Evolutionary conservation across 176 grass and related monocot genomes (phyloP).

Genomic region (Panicum miliaceum): DNA sequence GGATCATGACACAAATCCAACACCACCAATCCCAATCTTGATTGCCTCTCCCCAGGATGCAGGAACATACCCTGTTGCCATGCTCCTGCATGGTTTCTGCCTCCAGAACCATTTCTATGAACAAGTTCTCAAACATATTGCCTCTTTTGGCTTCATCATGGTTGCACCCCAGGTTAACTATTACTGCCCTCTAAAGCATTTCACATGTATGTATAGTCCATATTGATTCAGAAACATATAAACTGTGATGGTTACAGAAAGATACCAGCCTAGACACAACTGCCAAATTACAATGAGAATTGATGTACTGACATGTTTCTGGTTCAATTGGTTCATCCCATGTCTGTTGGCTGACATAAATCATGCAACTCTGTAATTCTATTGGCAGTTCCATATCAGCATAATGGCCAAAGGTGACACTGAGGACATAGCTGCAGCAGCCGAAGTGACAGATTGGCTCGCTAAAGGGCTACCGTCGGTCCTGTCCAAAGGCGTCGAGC

Average conservation of each 20-base stretch:
- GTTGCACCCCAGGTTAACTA: slow-evolving; percentile 53
- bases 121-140: slow-evolving; percentile 47
- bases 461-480: slow-evolving; percentile 27
- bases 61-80: slow-evolving; percentile 46
- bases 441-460: slow-evolving; percentile 54
- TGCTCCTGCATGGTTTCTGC: slow-evolving; percentile 64
- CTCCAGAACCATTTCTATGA: slow-evolving; percentile 52
- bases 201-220: background rate
- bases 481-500: slow-evolving; percentile 42
- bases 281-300: background rate
- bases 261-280: background rate
- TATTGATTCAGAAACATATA: background rate
- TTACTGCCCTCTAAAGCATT: background rate
- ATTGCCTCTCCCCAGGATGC: slow-evolving; percentile 48
- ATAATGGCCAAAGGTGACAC: slow-evolving; percentile 28
- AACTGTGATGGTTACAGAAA: background rate
- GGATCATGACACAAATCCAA: slow-evolving; percentile 8
- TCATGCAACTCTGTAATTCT: slow-evolving; percentile 25
- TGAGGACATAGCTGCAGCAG: slow-evolving; percentile 48
- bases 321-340: background rate
- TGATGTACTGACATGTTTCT: background rate
- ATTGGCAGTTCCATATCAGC: slow-evolving; percentile 29
- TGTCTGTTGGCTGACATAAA: background rate
- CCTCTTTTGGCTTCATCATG: slow-evolving; percentile 66
- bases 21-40: slow-evolving; percentile 48